phyloP scores from a whole-genome alignment of 2,329 filamentous ascomycete species.

The Aspergillus brasiliensis region DNA sequence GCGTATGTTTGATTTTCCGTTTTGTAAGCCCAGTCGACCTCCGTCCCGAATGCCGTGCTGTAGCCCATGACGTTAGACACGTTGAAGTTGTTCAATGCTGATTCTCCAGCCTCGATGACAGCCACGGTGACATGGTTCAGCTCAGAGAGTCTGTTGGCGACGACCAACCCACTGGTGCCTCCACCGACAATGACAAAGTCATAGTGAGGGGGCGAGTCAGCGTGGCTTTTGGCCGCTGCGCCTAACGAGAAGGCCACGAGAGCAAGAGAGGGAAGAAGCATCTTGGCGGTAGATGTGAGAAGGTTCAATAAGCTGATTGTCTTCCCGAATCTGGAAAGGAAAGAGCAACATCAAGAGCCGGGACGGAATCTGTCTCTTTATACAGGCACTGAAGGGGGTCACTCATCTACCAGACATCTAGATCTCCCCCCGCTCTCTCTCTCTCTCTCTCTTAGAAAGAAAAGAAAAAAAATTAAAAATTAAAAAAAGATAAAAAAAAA shows the following conservation, averaged over 20 bases:
- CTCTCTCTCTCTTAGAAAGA: too few relatives aligned
- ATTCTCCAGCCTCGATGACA: conserved; percentile 37
- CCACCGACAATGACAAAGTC: conserved; percentile 42
- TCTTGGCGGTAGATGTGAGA: background rate
- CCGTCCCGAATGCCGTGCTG: conserved; percentile 33
- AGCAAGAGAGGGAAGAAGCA: background rate
- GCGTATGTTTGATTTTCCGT: conserved; percentile 46
- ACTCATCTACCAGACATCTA: too few relatives aligned
- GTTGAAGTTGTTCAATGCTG: conserved; percentile 31
- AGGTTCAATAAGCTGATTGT: too few relatives aligned
- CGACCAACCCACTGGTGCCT: conserved; percentile 38
- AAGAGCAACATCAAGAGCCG: too few relatives aligned
- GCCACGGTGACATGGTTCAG: conserved; percentile 29
- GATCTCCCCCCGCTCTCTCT: too few relatives aligned
- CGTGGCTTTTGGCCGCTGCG: background rate
- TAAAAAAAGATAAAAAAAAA: too few relatives aligned
- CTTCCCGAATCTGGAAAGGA: too few relatives aligned
- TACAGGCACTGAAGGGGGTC: too few relatives aligned
- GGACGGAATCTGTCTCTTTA: too few relatives aligned
- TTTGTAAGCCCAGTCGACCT: conserved; percentile 48
- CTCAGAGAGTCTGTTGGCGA: conserved; percentile 41
- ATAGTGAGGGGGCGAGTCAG: conserved; percentile 16
- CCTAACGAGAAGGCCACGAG: conserved; percentile 19
- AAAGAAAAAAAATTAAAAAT: too few relatives aligned
- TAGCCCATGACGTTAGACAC: conserved; percentile 31